phyloP scores from a whole-genome alignment of 2,329 filamentous ascomycete genomes.

The Lachnellula occidentalis region DNA sequence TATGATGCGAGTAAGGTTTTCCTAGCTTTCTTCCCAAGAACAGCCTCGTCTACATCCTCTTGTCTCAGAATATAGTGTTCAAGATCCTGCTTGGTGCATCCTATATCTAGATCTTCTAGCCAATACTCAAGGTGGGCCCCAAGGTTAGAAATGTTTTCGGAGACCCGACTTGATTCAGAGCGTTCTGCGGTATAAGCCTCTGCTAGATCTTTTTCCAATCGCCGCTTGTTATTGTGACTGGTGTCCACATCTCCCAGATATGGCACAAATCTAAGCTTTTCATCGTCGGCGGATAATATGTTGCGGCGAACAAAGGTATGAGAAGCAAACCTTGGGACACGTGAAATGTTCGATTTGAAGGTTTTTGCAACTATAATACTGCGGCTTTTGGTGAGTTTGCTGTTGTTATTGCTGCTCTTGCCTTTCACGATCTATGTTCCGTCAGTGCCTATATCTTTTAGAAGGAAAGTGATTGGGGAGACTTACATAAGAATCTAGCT shows the following conservation, averaged over 20 bases:
- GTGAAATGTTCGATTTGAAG: constrained; percentile 11
- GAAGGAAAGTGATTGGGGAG: neutral
- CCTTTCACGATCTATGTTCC: constrained; percentile 4
- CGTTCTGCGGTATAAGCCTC: constrained; percentile 11
- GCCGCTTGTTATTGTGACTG: constrained; percentile 4
- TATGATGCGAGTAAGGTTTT: constrained; percentile 11
- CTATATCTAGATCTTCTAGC: constrained; percentile 16
- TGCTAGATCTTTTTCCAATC: constrained; percentile 20
- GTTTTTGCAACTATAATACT: constrained; percentile 8
- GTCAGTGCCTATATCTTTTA: neutral
- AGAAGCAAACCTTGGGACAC: constrained; percentile 22
- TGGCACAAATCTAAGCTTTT: constrained; percentile 24
- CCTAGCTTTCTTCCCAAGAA: constrained; percentile 7
- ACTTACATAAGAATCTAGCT: constrained; percentile 13
- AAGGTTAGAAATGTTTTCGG: constrained; percentile 14
- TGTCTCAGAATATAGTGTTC: constrained; percentile 16
- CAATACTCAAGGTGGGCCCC: constrained; percentile 15
- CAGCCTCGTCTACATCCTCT: constrained; percentile 1
- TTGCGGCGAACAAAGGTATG: constrained; percentile 24
- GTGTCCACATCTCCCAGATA: constrained; percentile 15
- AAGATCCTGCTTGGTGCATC: constrained; percentile 11
- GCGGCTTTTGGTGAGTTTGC: constrained; percentile 8
- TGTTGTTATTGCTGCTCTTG: constrained; percentile 11
- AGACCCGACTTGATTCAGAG: constrained; percentile 11
- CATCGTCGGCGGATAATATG: constrained; percentile 23